phyloP scores from a whole-genome alignment of 1,139 yeast genomes.

The Saccharomyces hybrid region DNA sequence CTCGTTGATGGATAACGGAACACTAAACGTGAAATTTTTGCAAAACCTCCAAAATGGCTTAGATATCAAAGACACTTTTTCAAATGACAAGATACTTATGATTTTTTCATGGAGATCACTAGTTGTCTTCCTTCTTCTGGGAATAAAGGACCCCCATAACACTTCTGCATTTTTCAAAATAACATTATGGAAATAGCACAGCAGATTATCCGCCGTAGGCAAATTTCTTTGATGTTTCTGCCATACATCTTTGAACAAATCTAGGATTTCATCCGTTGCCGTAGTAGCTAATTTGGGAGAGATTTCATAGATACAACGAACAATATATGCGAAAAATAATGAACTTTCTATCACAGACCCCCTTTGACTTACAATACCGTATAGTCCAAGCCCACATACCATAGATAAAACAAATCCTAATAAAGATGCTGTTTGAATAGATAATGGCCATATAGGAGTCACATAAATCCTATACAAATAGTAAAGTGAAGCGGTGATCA shows the following conservation, averaged over 20 bases:
- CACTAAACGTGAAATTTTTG: conserved; percentile 39
- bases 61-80: conserved; percentile 19
- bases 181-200: conserved; percentile 22
- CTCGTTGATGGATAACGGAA: conserved; percentile 35
- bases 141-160: conserved; percentile 22
- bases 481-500: conserved; percentile 67
- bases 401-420: conserved; percentile 78
- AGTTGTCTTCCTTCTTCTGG: conserved; percentile 12
- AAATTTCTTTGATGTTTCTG: conserved; percentile 28
- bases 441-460: conserved; percentile 56
- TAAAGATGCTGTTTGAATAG: conserved; percentile 67
- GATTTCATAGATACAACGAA: conserved; percentile 83
- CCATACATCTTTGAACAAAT: conserved; percentile 32
- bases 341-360: conserved; percentile 90
- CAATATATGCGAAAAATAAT: conserved; percentile 78
- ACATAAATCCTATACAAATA: conserved; percentile 78
- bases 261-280: conserved; percentile 36
- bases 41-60: conserved; percentile 38
- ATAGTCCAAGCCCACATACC: conserved; percentile 65
- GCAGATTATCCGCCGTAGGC: conserved; percentile 27
- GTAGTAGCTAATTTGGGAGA: conserved; percentile 65
- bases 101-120: conserved; percentile 21
- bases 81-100: conserved; percentile 7
- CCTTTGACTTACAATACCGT: conserved; percentile 72
- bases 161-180: conserved; percentile 20